Evolutionary conservation across 495 filamentous ascomycete genomes (phyloP), one percentile per base, ranked within the genome.

Genomic region (Parachaetomium inaequale): DNA sequence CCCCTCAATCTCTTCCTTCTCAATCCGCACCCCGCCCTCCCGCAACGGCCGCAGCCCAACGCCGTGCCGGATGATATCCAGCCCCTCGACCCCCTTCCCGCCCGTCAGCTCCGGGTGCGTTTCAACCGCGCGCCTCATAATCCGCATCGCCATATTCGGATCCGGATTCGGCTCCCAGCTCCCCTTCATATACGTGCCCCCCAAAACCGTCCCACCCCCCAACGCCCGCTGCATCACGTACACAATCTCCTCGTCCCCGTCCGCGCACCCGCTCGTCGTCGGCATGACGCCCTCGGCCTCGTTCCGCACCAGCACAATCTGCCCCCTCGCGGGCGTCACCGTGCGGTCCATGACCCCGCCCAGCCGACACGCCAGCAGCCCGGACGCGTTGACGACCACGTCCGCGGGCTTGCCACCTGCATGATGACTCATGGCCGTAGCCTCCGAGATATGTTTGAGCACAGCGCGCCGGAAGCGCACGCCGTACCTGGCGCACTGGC

Each of bases 211-310:
- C 3, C 84, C 84, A 15, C 84, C 84, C 19, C 84, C 93, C 8
- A 84, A 86, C 2, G 93, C 91, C n/a, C 94, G 84, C 60, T 86
- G 85, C 93, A 98, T 98, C 53, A 93, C 84, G 68, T 98, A 98
- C 61, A 81, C 79, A n/a, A 85, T 75, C 71, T 98, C 93, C 38
- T 90, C 92, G 0, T 81, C 80, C 0, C 85, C 90, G 66, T 96
- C 90, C 52, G 96, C 92, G 0, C 85, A 90, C 0, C 92, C 92
- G 25, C 88, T 92, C 31, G 81, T 77, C 1, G 76, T 79, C 88
- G 96, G 94, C 38, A 84, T 79, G 7, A 84, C 81, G 0, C 87
- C 81, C 45, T 86, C 83, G 0, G 89, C 82, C 61, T 88, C 85
- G 70, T 98, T 98, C 23, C 93, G 77, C 11, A 98, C 94, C 0